A percentile compares a stretch with the other conserved stretches of the same genome.
These are phyloP conservation scores for Xylaria castorea DNA, from an alignment of 495 filamentous ascomycete species.

Conservation along the genomic window DNA sequence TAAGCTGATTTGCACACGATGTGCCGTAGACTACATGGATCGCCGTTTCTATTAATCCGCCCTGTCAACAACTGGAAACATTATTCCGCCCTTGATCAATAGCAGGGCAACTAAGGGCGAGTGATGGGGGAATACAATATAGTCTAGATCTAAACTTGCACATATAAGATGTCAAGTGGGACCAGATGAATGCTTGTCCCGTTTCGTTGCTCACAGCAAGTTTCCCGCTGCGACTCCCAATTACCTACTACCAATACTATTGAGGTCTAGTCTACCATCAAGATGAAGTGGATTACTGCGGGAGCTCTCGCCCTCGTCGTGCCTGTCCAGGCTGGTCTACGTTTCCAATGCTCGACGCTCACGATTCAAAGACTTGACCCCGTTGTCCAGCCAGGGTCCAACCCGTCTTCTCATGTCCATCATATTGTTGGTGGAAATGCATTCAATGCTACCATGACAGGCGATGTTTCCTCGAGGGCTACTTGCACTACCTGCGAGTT, in stretches of 20 bases:
- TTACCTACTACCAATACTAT: neutral
- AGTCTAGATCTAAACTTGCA: neutral
- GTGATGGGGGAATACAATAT: neutral
- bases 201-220: neutral
- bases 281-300: conserved; percentile 56
- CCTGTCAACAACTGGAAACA: neutral
- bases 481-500: conserved; percentile 57
- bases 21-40: conserved; percentile 19
- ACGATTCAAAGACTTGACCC: conserved; percentile 58
- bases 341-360: conserved; percentile 58
- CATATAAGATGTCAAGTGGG: conserved; percentile 10
- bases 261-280: neutral
- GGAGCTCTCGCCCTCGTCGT: conserved; percentile 44
- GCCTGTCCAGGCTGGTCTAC: conserved; percentile 53
- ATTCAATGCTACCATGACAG: conserved; percentile 57
- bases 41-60: conserved; percentile 22
- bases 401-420: conserved; percentile 56
- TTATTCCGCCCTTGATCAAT: neutral
- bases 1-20: conserved; percentile 25
- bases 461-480: conserved; percentile 49
- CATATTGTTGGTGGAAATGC: conserved; percentile 59
- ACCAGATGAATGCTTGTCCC: neutral
- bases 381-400: conserved; percentile 53
- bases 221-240: neutral
- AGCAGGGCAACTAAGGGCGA: neutral